These are phyloP conservation scores for Gomphus bonarii DNA, from an alignment of 1,284 basidiomycete genomes.

Conservation along the genomic window DNA sequence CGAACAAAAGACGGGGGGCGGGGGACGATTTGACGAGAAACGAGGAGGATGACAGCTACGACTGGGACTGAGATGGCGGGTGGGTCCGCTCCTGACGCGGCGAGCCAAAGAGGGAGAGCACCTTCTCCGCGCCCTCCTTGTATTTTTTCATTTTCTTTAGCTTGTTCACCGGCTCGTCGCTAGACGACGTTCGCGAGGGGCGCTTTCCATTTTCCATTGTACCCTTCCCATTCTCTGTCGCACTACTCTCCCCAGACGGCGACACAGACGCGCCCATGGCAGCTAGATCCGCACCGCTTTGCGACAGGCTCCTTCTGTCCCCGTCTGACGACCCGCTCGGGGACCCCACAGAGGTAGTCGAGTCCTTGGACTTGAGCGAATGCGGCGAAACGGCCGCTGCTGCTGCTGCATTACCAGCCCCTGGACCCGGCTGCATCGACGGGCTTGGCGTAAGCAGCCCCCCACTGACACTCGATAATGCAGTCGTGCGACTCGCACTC, in stretches of 20 bases:
- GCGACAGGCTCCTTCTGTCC: constrained; percentile 21
- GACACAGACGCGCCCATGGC: background rate
- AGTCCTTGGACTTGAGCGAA: constrained; percentile 72
- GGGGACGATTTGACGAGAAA: too few species aligned
- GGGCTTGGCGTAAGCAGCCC: constrained; percentile 43
- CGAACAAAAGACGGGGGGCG: background rate
- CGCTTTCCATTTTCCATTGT: background rate
- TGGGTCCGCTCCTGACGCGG: constrained; percentile 25
- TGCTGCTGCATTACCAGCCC: constrained; percentile 9
- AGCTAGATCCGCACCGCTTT: constrained; percentile 13
- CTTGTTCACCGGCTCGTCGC: constrained; percentile 29
- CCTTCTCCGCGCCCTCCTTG: constrained; percentile 73
- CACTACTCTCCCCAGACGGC: background rate
- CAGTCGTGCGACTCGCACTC: constrained; percentile 11
- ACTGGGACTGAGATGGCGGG: background rate
- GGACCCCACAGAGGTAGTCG: constrained; percentile 55
- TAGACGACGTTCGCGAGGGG: constrained; percentile 1
- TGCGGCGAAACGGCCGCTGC: constrained; percentile 28
- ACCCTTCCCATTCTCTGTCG: background rate
- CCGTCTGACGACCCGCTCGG: constrained; percentile 62
- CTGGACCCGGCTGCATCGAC: constrained; percentile 34
- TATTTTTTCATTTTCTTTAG: constrained; percentile 71
- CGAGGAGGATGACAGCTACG: background rate
- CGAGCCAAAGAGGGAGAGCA: constrained; percentile 65
- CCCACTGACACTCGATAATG: constrained; percentile 15